Base-by-base conservation (phyloP, 1,284 basidiomycete genomes). In the Coniophora puteana region DNA sequence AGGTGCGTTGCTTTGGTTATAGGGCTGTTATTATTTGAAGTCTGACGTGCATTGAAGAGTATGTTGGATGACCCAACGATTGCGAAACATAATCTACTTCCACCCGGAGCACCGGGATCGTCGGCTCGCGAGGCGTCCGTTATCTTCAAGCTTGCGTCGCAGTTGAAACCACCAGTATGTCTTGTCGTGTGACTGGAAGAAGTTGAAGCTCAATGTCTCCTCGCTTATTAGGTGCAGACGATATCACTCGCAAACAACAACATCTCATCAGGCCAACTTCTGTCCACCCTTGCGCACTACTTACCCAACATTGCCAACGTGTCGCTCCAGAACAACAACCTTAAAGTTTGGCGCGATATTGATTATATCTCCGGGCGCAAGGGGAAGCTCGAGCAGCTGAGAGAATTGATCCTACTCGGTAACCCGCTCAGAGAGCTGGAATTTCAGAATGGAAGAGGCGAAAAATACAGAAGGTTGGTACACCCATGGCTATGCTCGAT, bases 141-240 rank as follows among this genome's bases (percentile, higher is more conserved):
- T 18, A 78, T 93, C 27, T 90, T 91, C 69, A 94, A 93, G 64
- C 69, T 93, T 14, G 88, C 89, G 7, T 73, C 78, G 18, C 76
- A 86, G 51, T 75, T 91, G 31, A 80, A 79, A 50, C 91, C 92
- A 21, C 75, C 80, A 48, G 88, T 89, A 53, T 44, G 69, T 57
- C 7, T 12, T 33, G 1, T 17, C 44, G 43, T 7, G 44, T 34
- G 35, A 32, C 17, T 16, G 27, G 11, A 42, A 21, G 28, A 34
- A 20, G 27, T 26, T 29, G 47, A 39, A 50, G 34, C 46, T 29
- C 47, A 25, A 48, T 39, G 13, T 18, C n/a, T n/a, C n/a, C 26
- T 33, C 13, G 23, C 12, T 26, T 11, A 16, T 1, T 51, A 89
- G 84, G 76, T 88, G 31, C 70, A 81, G 61, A 86, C 89, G 0